Evolutionary conservation across 148 eudicot species (phyloP).

Genomic region (Fagopyrum homotropicum): DNA sequence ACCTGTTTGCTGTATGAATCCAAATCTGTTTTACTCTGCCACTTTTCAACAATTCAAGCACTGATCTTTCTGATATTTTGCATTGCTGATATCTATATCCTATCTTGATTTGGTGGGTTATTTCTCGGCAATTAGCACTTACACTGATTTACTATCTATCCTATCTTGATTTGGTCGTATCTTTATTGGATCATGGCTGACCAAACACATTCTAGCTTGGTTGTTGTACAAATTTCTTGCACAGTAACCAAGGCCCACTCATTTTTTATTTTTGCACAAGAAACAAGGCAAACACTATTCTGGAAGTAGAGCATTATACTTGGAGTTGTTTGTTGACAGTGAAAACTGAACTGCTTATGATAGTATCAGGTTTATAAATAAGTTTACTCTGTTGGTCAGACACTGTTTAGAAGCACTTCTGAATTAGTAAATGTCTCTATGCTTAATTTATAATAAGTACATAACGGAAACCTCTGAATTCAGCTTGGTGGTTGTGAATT

Average conservation of each 20-base stretch:
- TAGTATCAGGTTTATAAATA: neutral
- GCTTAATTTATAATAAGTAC: neutral
- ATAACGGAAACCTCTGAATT: neutral
- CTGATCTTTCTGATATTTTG: neutral
- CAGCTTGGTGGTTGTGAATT: neutral
- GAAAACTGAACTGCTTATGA: neutral
- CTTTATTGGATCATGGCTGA: neutral
- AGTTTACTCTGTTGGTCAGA: neutral
- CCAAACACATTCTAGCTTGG: neutral
- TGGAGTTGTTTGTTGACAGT: neutral
- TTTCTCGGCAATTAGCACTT: neutral
- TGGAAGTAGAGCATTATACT: neutral
- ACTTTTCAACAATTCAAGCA: neutral
- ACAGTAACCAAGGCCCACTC: neutral
- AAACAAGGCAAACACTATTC: neutral
- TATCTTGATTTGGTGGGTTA: slow-evolving; percentile 3
- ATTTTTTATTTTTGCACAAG: neutral
- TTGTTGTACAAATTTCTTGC: neutral
- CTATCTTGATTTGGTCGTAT: neutral
- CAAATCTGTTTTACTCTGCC: neutral
- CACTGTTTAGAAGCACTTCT: neutral
- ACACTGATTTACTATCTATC: neutral
- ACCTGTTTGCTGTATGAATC: slow-evolving; percentile 7
- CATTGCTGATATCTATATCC: neutral
- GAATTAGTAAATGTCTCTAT: neutral